These are phyloP conservation scores for Nicotiana noctiflora DNA, from an alignment of 257 asterid species.

Conservation along the genomic window DNA sequence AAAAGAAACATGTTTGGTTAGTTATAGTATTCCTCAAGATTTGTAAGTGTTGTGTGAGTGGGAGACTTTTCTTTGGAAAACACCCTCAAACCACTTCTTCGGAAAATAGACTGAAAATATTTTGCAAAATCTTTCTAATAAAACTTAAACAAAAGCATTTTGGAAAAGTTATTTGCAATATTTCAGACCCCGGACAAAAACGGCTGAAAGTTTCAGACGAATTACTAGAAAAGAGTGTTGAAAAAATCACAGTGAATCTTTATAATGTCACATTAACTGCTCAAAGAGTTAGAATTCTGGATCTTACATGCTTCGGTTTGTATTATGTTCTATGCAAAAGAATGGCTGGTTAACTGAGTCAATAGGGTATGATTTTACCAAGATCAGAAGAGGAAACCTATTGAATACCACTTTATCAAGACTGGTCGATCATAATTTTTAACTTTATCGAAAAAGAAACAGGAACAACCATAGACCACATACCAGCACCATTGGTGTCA, in stretches of 20 bases:
- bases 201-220: neutral
- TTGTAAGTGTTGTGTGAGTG: too few species aligned
- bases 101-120: too few species aligned
- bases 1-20: too few species aligned
- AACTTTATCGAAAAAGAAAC: neutral
- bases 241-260: neutral
- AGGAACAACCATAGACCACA: constrained; percentile 1
- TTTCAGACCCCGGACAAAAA: neutral
- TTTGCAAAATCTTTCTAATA: neutral
- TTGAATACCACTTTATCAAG: neutral
- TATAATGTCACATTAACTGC: neutral
- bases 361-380: neutral
- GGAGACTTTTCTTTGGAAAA: too few species aligned
- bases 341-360: neutral
- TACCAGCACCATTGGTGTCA: constrained; percentile 96
- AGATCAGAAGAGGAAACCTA: neutral
- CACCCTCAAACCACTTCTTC: too few species aligned
- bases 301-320: neutral
- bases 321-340: neutral
- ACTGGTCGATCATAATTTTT: neutral
- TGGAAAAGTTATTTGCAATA: neutral
- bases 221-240: neutral
- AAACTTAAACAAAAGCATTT: neutral
- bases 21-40: too few species aligned
- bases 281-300: neutral